phyloP scores from a whole-genome alignment of 1,284 basidiomycete species.

The Agroathelia rolfsii region DNA sequence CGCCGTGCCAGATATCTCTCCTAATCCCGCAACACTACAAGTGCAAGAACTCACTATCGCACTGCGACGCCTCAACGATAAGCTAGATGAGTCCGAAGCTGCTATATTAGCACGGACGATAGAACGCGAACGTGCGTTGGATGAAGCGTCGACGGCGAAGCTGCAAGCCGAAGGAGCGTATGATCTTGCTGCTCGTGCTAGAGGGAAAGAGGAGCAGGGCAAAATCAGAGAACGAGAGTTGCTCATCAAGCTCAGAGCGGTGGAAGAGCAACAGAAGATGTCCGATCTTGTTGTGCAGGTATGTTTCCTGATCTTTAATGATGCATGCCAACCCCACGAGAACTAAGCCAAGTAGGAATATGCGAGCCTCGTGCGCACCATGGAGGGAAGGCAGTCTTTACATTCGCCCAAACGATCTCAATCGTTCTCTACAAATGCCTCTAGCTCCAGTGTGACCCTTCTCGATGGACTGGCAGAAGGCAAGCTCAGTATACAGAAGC shows the following conservation, averaged over 20 bases:
- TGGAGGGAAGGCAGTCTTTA: conserved; percentile 35
- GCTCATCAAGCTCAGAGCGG: too few species aligned
- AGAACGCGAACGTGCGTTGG: conserved; percentile 32
- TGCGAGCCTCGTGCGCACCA: conserved; percentile 53
- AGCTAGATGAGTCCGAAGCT: conserved; percentile 49
- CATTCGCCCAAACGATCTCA: conserved; percentile 6
- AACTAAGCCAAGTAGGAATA: too few species aligned
- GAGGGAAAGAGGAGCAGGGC: conserved; percentile 41
- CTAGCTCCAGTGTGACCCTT: conserved; percentile 21
- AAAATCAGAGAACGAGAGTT: conserved; percentile 35
- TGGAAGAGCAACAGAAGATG: conserved; percentile 53
- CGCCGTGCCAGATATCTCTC: conserved; percentile 32
- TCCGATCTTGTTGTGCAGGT: conserved; percentile 49
- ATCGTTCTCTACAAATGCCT: conserved; percentile 1
- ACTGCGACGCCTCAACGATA: conserved; percentile 56
- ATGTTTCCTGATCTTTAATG: too few species aligned
- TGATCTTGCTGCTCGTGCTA: conserved; percentile 37
- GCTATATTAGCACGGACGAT: conserved; percentile 38
- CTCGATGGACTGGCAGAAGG: conserved; percentile 36
- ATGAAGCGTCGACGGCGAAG: conserved; percentile 32
- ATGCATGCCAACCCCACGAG: too few species aligned
- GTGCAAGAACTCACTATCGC: conserved; percentile 56
- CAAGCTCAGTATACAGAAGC: conserved; percentile 35
- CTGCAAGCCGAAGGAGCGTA: conserved; percentile 40
- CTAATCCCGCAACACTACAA: conserved; percentile 37